Percentiles rank a stretch among this genome's conserved stretches.
Conservation (phyloP, 192 early-diverging fungal genomes). For the Coemansia sp. region DNA sequence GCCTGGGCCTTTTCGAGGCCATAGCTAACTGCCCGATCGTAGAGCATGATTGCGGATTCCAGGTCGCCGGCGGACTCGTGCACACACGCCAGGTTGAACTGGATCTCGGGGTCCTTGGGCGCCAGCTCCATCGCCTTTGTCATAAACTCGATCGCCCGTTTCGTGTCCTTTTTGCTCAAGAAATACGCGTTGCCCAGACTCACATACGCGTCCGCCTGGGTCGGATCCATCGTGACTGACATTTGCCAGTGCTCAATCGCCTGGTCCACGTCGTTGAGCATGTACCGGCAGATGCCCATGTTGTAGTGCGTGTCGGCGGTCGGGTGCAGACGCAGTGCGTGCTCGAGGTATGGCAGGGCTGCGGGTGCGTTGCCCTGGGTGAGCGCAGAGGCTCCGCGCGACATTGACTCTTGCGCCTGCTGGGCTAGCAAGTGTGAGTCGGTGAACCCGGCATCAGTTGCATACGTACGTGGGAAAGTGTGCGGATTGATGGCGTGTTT, state of each 20-base stretch:
- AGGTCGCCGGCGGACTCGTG: conserved; percentile 59
- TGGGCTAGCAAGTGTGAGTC: not conserved
- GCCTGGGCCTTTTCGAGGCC: conserved; percentile 56
- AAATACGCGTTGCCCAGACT: conserved; percentile 66
- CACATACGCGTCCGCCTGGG: conserved; percentile 63
- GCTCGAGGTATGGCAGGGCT: conserved; percentile 4
- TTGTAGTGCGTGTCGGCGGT: conserved; percentile 34
- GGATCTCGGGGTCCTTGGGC: conserved; percentile 67
- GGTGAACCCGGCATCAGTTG: conserved; percentile 10
- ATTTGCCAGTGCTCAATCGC: conserved; percentile 60
- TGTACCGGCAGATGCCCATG: conserved; percentile 27
- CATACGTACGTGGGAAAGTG: not conserved
- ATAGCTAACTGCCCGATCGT: conserved; percentile 51
- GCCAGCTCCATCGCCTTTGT: conserved; percentile 58
- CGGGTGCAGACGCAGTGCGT: conserved; percentile 1
- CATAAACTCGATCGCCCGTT: conserved; percentile 55
- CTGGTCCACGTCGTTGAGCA: conserved; percentile 55
- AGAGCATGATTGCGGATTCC: conserved; percentile 58
- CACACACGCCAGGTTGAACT: conserved; percentile 63
- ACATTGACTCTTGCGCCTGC: conserved; percentile 24
- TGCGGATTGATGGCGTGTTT: not conserved
- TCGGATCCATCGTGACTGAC: conserved; percentile 56
- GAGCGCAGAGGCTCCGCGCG: conserved; percentile 1
- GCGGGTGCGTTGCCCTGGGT: conserved; percentile 11
- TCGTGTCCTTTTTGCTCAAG: conserved; percentile 48